Conservation (phyloP, 495 filamentous ascomycete genomes). For the Penicillium canariense region DNA sequence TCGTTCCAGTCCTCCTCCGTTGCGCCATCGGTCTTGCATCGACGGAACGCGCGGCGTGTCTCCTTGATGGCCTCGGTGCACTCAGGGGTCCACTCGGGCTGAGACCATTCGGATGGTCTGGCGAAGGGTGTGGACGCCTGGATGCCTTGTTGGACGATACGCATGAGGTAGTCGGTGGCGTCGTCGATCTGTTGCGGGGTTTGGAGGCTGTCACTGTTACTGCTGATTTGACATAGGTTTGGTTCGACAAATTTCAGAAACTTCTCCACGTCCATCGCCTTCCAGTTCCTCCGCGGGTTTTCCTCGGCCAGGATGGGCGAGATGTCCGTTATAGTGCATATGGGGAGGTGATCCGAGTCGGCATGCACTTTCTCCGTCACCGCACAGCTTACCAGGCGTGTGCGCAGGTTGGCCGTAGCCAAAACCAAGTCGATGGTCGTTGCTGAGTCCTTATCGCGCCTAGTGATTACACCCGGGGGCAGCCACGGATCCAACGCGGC, state of each 20-base stretch:
- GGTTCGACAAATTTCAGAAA: too few species aligned
- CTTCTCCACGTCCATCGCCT: not conserved
- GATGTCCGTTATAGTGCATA: not conserved
- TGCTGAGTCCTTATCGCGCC: not conserved
- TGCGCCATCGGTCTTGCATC: not conserved
- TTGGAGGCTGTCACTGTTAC: too few species aligned
- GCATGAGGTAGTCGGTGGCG: not conserved
- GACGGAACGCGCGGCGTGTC: not conserved
- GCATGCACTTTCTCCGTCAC: too few species aligned
- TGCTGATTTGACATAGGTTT: too few species aligned
- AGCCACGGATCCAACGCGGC: not conserved
- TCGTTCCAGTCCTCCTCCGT: not conserved
- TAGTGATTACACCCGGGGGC: not conserved
- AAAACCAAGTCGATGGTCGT: not conserved
- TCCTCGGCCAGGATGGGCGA: too few species aligned
- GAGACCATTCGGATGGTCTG: conserved; percentile 4
- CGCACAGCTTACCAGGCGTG: too few species aligned
- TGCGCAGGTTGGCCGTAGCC: too few species aligned
- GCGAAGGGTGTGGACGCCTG: conserved; percentile 9
- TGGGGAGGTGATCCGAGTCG: too few species aligned
- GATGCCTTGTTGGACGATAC: not conserved
- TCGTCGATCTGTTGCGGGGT: not conserved
- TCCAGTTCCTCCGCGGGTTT: not conserved
- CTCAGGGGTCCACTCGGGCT: conserved; percentile 7
- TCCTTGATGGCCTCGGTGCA: conserved; percentile 12